Evolutionary conservation across 78 protist genomes (phyloP), one percentile per base, ranked within the genome.

Genomic region (Paratrimastix pyriformis): DNA sequence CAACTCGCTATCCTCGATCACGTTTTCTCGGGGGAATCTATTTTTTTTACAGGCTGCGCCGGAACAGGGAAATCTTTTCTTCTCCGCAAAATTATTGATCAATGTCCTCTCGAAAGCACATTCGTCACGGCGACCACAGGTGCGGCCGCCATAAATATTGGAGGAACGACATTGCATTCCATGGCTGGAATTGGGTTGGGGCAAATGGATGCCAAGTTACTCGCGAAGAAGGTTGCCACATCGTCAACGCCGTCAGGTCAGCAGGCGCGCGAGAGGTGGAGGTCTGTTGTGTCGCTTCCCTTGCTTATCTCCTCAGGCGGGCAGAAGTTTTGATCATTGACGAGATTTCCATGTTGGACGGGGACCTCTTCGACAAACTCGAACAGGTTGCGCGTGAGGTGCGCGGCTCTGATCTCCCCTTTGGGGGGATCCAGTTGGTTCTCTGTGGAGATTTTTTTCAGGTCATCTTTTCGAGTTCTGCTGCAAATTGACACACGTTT

Each of bases 381-480:
- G 87, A 86, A 48, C 5, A 37, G 0, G 54, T 77, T 43, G 84
- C 85, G n/a, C 30, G 72, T 40, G 30, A 29, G 13, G 58, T 88
- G 4, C 30, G 86, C 38, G 55, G 59, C 15, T 72, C 64, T 50
- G 54, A 85, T 21, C 32, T 26, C 32, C 88, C 90, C 21, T 89
- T 89, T 65, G 93, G 88, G 9, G 93, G 93, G 38, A 62, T 91
- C 26, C 93, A 91, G 79, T 64, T 91, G 30, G 66, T 88, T 29
- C 40, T 86, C 29, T 79, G 79, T 46, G 95, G 95, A 21, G 95
- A 91, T 65, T 88, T 91, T 33, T 55, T 62, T 33, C 94, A 91
- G 69, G 75, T 91, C 42, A n/a, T n/a, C n/a, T n/a, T n/a, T n/a
- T n/a, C n/a, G n/a, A n/a, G n/a, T n/a, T n/a, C n/a, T n/a, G n/a